phyloP scores from a whole-genome alignment of 768 basidiomycete genomes.

The Tubosaeta sp. region DNA sequence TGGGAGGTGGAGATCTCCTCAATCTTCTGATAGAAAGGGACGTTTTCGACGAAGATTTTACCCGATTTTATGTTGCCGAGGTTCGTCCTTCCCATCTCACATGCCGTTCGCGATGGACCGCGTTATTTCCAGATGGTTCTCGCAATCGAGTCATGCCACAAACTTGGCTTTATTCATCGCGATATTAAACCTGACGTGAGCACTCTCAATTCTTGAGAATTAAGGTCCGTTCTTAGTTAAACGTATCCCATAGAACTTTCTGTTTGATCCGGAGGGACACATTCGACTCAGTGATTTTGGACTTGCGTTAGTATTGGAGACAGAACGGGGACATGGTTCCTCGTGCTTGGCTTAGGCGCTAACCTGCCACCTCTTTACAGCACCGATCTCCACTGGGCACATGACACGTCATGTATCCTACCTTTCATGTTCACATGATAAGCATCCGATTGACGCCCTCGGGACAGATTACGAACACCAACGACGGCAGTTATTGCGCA shows the following conservation, averaged over 20 bases:
- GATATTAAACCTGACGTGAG: slow-evolving; percentile 94
- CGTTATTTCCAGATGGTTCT: slow-evolving; percentile 74
- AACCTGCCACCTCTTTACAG: slow-evolving; percentile 37
- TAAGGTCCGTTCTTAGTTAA: slow-evolving; percentile 27
- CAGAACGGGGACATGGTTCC: slow-evolving; percentile 20
- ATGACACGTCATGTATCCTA: slow-evolving; percentile 80
- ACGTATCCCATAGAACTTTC: slow-evolving; percentile 68
- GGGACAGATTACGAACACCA: slow-evolving; percentile 88
- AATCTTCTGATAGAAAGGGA: slow-evolving; percentile 93
- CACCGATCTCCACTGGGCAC: slow-evolving; percentile 94
- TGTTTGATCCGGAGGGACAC: slow-evolving; percentile 91
- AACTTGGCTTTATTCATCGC: slow-evolving; percentile 93
- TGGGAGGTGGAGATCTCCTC: slow-evolving; percentile 95
- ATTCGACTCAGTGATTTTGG: slow-evolving; percentile 96
- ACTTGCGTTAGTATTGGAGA: slow-evolving; percentile 67
- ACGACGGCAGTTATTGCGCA: slow-evolving; percentile 78
- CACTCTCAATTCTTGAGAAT: slow-evolving; percentile 24
- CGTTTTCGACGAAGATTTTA: slow-evolving; percentile 86
- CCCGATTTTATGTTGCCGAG: slow-evolving; percentile 93
- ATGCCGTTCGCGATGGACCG: slow-evolving; percentile 20
- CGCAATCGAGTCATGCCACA: slow-evolving; percentile 89
- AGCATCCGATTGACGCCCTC: slow-evolving; percentile 12
- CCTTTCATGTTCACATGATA: slow-evolving; percentile 4
- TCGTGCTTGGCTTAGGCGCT: slow-evolving; percentile 12
- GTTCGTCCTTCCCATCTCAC: slow-evolving; percentile 38